phyloP scores from a whole-genome alignment of 495 filamentous ascomycete species.

The Aspergillus carlsbadensis region DNA sequence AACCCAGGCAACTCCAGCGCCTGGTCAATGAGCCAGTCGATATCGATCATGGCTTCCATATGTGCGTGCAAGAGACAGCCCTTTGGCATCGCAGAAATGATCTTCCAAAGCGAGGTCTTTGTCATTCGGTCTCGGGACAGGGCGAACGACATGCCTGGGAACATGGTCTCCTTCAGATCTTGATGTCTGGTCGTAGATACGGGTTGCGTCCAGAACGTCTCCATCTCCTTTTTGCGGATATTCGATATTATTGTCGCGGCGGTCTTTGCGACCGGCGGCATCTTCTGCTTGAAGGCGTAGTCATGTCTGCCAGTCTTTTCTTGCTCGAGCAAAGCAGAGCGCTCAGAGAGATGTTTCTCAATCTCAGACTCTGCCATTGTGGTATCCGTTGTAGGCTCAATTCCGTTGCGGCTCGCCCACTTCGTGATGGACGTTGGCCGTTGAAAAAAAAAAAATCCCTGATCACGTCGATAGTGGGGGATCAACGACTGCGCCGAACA shows the following conservation, averaged over 20 bases:
- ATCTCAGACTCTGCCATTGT: constrained; percentile 17
- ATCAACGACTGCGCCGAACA: background rate
- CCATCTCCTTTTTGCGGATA: constrained; percentile 11
- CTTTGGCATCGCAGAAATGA: constrained; percentile 16
- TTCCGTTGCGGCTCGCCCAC: background rate
- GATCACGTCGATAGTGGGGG: background rate
- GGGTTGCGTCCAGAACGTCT: constrained; percentile 5
- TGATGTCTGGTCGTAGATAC: background rate
- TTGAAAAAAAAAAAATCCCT: background rate
- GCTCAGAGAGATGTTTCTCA: background rate
- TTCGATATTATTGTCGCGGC: constrained; percentile 9
- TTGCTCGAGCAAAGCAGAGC: constrained; percentile 7
- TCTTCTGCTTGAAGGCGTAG: constrained; percentile 15
- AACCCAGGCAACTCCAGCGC: constrained; percentile 13
- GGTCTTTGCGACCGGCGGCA: constrained; percentile 11
- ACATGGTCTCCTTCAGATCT: constrained; percentile 11
- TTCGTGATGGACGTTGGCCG: background rate
- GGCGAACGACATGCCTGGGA: constrained; percentile 16
- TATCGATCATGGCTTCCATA: constrained; percentile 20
- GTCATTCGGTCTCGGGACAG: constrained; percentile 12
- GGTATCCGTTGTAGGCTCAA: constrained; percentile 21
- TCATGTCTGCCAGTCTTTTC: constrained; percentile 12
- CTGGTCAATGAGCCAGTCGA: constrained; percentile 17
- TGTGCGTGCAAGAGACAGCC: constrained; percentile 17
- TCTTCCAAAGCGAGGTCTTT: constrained; percentile 10